Percentiles rank a stretch among this genome's conserved stretches.
Conservation (phyloP, 495 filamentous ascomycete species). For the Trichoderma reesei region DNA sequence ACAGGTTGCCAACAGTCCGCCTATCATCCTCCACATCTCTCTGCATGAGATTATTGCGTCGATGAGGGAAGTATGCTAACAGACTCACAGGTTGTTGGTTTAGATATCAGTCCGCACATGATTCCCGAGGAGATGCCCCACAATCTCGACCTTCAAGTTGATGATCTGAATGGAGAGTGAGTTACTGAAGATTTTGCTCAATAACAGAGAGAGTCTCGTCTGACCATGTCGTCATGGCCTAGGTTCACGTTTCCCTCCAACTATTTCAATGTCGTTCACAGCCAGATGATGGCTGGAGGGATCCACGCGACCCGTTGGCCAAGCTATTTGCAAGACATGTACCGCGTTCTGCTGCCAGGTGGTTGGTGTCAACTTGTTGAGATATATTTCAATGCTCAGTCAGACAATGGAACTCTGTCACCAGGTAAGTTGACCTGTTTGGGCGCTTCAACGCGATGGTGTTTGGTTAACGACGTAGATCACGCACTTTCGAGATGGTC, state of each 20-base stretch:
- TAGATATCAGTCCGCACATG: slow-evolving; percentile 72
- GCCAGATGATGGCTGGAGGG: slow-evolving; percentile 66
- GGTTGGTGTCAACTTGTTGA: slow-evolving; percentile 93
- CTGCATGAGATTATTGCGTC: too few species aligned
- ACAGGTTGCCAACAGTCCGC: too few species aligned
- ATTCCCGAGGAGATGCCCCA: slow-evolving; percentile 56
- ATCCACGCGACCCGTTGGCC: slow-evolving; percentile 70
- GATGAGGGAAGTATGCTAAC: neutral
- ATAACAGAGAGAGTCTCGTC: neutral
- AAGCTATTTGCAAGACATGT: slow-evolving; percentile 69
- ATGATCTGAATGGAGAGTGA: slow-evolving; percentile 65
- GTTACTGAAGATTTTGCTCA: slow-evolving; percentile 9
- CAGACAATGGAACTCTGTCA: slow-evolving; percentile 75
- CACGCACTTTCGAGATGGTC: slow-evolving; percentile 71
- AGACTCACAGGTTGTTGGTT: slow-evolving; percentile 57
- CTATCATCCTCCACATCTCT: too few species aligned
- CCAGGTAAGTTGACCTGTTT: slow-evolving; percentile 32
- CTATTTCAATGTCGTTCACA: slow-evolving; percentile 86
- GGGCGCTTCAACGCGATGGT: slow-evolving; percentile 4
- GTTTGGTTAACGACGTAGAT: slow-evolving; percentile 21
- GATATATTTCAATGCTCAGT: slow-evolving; percentile 79
- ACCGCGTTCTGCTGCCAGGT: slow-evolving; percentile 42
- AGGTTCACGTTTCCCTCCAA: slow-evolving; percentile 66
- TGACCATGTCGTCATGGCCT: slow-evolving; percentile 10
- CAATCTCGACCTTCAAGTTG: slow-evolving; percentile 68